These are phyloP conservation scores for Ogataea hybrid DNA, from an alignment of 1,139 yeast species.

Conservation along the genomic window DNA sequence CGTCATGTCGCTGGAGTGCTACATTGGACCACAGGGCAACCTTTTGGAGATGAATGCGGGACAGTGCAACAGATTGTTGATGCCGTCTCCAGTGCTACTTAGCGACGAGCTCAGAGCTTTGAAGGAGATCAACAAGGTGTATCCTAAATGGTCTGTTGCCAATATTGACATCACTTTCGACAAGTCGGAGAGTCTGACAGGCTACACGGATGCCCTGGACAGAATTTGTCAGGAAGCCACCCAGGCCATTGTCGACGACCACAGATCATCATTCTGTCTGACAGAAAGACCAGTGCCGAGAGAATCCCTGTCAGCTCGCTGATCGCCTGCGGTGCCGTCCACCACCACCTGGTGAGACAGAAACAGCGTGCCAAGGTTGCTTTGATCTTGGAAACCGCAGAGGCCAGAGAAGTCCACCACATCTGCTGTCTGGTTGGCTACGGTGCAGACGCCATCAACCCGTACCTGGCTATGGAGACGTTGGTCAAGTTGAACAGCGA, in stretches of 20 bases:
- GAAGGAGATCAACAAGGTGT: constrained; percentile 64
- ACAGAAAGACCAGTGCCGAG: constrained; percentile 55
- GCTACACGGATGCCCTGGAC: constrained; percentile 83
- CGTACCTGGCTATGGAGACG: constrained; percentile 91
- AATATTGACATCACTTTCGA: constrained; percentile 88
- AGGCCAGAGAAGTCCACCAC: constrained; percentile 97
- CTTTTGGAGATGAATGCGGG: constrained; percentile 86
- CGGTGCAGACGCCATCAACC: constrained; percentile 96
- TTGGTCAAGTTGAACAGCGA: constrained; percentile 81
- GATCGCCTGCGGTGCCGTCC: constrained; percentile 95
- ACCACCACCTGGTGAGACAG: constrained; percentile 92
- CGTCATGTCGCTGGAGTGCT: constrained; percentile 96
- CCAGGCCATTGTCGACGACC: constrained; percentile 72
- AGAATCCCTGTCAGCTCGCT: constrained; percentile 85
- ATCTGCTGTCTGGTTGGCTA: constrained; percentile 92
- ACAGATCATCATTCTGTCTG: constrained; percentile 78
- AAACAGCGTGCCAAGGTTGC: constrained; percentile 97
- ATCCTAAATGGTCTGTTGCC: constrained; percentile 84
- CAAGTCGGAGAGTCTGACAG: constrained; percentile 77
- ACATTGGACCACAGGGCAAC: constrained; percentile 97
- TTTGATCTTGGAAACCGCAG: constrained; percentile 86
- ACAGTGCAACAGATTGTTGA: constrained; percentile 85
- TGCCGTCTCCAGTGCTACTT: constrained; percentile 80
- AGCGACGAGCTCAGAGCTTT: constrained; percentile 74
- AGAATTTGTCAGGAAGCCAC: constrained; percentile 87